These are phyloP conservation scores for Ascochyta viciae-villosae DNA, from an alignment of 2,329 filamentous ascomycete genomes.

Conservation along the genomic window DNA sequence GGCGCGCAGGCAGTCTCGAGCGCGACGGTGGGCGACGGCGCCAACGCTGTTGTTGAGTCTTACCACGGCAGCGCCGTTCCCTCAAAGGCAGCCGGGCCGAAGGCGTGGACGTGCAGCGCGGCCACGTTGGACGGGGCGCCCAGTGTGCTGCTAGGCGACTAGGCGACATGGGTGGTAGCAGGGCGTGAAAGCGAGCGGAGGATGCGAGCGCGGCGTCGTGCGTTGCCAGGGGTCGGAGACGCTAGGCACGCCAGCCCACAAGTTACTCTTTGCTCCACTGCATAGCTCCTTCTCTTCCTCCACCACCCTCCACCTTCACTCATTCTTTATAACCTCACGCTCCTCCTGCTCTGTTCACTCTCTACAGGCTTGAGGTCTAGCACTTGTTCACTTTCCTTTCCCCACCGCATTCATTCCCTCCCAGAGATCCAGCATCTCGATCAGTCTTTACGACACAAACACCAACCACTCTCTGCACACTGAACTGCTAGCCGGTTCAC, in stretches of 20 bases:
- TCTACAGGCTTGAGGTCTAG: slow-evolving; percentile 51
- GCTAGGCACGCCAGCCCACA: slow-evolving; percentile 22
- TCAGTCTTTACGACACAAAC: slow-evolving; percentile 41
- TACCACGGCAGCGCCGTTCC: slow-evolving; percentile 30
- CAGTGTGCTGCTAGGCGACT: slow-evolving; percentile 14
- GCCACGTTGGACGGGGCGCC: slow-evolving; percentile 25
- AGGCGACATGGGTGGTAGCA: slow-evolving; percentile 5
- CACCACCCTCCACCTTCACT: slow-evolving; percentile 23
- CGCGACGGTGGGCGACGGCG: slow-evolving; percentile 17
- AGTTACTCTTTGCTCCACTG: slow-evolving; percentile 10
- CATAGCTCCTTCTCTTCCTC: slow-evolving; percentile 21
- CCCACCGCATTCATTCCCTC: slow-evolving; percentile 28
- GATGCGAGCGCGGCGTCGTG: slow-evolving; percentile 22
- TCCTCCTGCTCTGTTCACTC: slow-evolving; percentile 43
- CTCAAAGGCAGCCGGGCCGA: slow-evolving; percentile 29
- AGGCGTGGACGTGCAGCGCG: slow-evolving; percentile 18
- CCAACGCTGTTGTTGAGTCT: slow-evolving; percentile 28
- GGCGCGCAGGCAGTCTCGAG: slow-evolving; percentile 13
- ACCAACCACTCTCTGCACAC: slow-evolving; percentile 29
- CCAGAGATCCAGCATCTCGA: slow-evolving; percentile 46
- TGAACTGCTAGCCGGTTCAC: slow-evolving; percentile 48
- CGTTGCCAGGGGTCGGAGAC: slow-evolving; percentile 26
- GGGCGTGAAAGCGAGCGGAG: slow-evolving; percentile 22
- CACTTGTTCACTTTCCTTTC: slow-evolving; percentile 40
- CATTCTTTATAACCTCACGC: slow-evolving; percentile 35